phyloP scores from a whole-genome alignment of 139 green algal genomes.

The Limnomonas spitsbergensis region DNA sequence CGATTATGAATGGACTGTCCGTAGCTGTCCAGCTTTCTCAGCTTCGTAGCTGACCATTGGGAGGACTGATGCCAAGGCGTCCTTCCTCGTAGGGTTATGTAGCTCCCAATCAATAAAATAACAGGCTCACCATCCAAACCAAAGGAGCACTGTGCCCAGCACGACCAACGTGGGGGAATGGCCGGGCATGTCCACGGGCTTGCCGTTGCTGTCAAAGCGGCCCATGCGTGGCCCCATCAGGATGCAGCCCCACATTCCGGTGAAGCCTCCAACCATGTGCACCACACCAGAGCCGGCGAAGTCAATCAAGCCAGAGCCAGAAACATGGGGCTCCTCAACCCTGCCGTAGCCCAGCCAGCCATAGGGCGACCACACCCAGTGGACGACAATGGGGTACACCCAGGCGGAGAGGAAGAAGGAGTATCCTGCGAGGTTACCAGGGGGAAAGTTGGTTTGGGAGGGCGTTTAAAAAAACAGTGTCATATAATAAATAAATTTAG shows the following conservation, averaged over 20 bases:
- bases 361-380: constrained; percentile 60
- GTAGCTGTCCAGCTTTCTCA: too few relatives aligned
- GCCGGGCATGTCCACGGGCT: constrained; percentile 60
- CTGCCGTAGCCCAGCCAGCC: constrained; percentile 53
- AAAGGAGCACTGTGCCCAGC: constrained; percentile 74
- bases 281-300: constrained; percentile 73
- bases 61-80: too few relatives aligned
- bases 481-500: too few relatives aligned
- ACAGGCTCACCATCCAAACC: constrained; percentile 88
- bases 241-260: constrained; percentile 21
- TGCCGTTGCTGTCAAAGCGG: constrained; percentile 82
- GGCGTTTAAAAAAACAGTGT: too few relatives aligned
- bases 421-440: constrained; percentile 33
- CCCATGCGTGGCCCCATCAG: constrained; percentile 91
- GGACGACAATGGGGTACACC: constrained; percentile 70
- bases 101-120: too few relatives aligned
- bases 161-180: constrained; percentile 57
- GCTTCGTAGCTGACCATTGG: too few relatives aligned
- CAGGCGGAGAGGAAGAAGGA: constrained; percentile 59
- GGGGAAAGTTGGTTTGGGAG: background rate
- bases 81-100: too few relatives aligned
- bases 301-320: constrained; percentile 70
- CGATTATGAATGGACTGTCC: too few relatives aligned
- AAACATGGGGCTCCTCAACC: constrained; percentile 16
- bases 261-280: constrained; percentile 75